These are phyloP conservation scores for Cystobasidium tubakii DNA, from an alignment of 768 basidiomycete species.

Conservation along the genomic window DNA sequence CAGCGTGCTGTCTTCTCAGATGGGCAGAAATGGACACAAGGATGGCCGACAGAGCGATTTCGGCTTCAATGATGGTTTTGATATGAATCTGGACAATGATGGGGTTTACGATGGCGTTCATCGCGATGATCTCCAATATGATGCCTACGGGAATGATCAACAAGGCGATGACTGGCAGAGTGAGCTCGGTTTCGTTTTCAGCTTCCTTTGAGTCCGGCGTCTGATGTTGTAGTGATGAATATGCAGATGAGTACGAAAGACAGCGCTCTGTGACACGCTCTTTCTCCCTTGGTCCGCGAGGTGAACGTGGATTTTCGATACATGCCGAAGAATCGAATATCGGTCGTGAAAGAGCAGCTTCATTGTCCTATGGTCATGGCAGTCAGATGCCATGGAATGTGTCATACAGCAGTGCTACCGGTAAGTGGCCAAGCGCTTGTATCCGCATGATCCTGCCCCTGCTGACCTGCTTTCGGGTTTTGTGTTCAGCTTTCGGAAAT, in stretches of 20 bases:
- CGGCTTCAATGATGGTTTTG: neutral
- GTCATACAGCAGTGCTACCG: neutral
- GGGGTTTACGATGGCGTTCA: neutral
- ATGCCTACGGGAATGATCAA: neutral
- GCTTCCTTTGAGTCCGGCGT: neutral
- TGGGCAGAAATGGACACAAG: slow-evolving; percentile 1
- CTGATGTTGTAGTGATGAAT: too few relatives aligned
- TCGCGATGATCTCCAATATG: neutral
- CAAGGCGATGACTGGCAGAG: neutral
- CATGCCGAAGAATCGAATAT: slow-evolving; percentile 3
- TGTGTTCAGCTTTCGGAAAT: neutral
- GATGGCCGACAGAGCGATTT: neutral
- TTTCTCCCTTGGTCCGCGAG: neutral
- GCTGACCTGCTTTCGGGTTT: too few relatives aligned
- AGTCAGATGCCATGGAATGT: slow-evolving; percentile 28
- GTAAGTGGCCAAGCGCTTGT: neutral
- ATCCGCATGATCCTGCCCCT: neutral
- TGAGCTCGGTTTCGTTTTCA: neutral
- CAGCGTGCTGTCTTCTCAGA: slow-evolving; percentile 8
- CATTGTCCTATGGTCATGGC: neutral
- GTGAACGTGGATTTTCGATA: neutral
- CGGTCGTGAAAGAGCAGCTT: slow-evolving; percentile 19
- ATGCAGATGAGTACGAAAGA: neutral
- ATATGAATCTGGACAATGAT: neutral
- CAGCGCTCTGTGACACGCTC: neutral